Evolutionary conservation across 2,329 filamentous ascomycete genomes (phyloP).

Genomic region (Apiospora pterosperma): DNA sequence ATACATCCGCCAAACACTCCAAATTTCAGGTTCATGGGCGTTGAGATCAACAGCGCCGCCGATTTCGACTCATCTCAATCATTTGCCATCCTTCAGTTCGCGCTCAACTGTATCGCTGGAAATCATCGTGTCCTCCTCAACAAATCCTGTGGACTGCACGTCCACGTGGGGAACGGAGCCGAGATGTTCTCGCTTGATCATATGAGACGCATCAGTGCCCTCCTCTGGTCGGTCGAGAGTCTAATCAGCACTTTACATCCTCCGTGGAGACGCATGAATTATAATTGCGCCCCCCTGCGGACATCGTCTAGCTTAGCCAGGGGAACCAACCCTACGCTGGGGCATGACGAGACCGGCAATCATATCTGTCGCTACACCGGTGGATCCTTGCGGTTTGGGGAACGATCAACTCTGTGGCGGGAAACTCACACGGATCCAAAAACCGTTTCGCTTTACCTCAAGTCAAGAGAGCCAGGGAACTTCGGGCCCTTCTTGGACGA

Average conservation of each 20-base stretch:
- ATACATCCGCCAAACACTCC: not conserved
- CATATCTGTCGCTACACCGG: conserved; percentile 7
- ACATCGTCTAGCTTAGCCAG: conserved; percentile 4
- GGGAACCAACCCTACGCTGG: not conserved
- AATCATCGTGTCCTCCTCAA: conserved; percentile 11
- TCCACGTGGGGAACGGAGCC: conserved; percentile 16
- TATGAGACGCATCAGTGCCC: conserved; percentile 10
- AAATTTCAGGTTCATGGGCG: not conserved
- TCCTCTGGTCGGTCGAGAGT: conserved; percentile 14
- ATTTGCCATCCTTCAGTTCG: conserved; percentile 12
- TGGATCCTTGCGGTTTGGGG: conserved; percentile 10
- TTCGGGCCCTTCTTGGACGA: conserved; percentile 12
- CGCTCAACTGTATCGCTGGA: conserved; percentile 5
- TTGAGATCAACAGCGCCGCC: conserved; percentile 13
- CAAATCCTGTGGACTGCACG: conserved; percentile 13
- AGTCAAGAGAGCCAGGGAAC: conserved; percentile 4
- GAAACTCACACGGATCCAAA: not conserved
- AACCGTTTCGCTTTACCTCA: not conserved
- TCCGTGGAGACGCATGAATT: conserved; percentile 6
- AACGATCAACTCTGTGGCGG: conserved; percentile 11
- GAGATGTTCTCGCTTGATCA: conserved; percentile 9
- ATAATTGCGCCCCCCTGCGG: not conserved
- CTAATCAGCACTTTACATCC: conserved; percentile 12
- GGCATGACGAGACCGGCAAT: not conserved
- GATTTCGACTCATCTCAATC: conserved; percentile 8